Percentiles rank a stretch among this genome's conserved stretches.
Conservation (phyloP, 345 rosid genomes). For the Angophora floribunda region DNA sequence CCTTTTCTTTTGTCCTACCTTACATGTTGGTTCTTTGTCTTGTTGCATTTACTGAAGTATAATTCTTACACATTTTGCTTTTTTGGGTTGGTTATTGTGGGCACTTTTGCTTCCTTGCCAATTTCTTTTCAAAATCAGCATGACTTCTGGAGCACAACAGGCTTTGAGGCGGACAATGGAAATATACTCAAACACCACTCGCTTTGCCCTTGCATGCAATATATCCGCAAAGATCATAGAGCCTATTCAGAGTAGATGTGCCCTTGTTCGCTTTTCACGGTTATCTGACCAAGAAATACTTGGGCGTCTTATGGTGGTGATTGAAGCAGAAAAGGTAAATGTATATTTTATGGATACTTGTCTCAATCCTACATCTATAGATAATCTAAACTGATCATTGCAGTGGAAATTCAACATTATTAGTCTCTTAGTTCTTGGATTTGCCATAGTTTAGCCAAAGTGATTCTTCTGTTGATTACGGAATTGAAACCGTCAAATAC, state of each 20-base stretch:
- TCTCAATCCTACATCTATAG: neutral
- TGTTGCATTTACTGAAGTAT: neutral
- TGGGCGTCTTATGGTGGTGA: slow-evolving; percentile 84
- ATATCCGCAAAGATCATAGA: slow-evolving; percentile 82
- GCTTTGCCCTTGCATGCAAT: slow-evolving; percentile 98
- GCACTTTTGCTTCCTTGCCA: neutral
- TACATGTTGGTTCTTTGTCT: neutral
- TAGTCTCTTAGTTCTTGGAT: neutral
- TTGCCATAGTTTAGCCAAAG: neutral
- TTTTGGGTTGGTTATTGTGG: neutral
- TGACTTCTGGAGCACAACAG: slow-evolving; percentile 99
- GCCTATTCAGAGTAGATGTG: slow-evolving; percentile 99
- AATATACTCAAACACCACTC: slow-evolving; percentile 86
- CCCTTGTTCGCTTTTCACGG: slow-evolving; percentile 88
- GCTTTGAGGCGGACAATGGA: slow-evolving; percentile 96
- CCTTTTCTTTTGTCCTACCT: neutral
- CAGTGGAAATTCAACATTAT: neutral
- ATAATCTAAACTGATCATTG: neutral
- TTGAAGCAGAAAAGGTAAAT: slow-evolving; percentile 75
- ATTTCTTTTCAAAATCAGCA: slow-evolving; percentile 28
- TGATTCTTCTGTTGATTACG: neutral
- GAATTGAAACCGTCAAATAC: neutral
- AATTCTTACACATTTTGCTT: neutral
- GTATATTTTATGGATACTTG: neutral
- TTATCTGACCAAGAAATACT: slow-evolving; percentile 90